These are phyloP conservation scores for Cladophialophora exuberans DNA, from an alignment of 2,329 filamentous ascomycete genomes.

Conservation along the genomic window DNA sequence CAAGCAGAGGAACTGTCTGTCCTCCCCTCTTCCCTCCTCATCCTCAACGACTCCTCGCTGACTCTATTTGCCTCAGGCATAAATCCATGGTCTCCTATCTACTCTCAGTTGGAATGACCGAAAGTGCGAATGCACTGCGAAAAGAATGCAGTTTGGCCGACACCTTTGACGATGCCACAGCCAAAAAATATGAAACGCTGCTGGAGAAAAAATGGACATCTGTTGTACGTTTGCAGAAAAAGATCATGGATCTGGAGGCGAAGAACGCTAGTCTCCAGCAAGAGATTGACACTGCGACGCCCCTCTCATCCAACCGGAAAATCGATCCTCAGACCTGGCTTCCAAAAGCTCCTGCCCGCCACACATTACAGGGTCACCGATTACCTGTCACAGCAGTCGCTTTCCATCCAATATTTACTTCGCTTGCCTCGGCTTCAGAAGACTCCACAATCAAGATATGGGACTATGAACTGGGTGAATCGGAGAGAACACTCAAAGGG, in stretches of 20 bases:
- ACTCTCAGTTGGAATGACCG: slow-evolving; percentile 70
- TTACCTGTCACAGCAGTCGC: slow-evolving; percentile 82
- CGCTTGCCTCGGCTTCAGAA: slow-evolving; percentile 85
- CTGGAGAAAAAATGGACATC: slow-evolving; percentile 99
- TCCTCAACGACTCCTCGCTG: slow-evolving; percentile 25
- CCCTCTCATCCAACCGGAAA: slow-evolving; percentile 72
- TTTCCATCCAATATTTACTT: slow-evolving; percentile 90
- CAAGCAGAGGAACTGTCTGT: slow-evolving; percentile 88
- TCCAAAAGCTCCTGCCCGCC: slow-evolving; percentile 77
- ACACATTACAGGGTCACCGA: slow-evolving; percentile 82
- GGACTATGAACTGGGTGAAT: slow-evolving; percentile 93
- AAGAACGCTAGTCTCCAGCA: slow-evolving; percentile 72
- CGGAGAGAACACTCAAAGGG: slow-evolving; percentile 87
- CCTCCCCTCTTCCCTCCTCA: slow-evolving; percentile 31
- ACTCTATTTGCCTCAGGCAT: slow-evolving; percentile 61
- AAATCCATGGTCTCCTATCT: slow-evolving; percentile 93
- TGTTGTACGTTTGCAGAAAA: slow-evolving; percentile 91
- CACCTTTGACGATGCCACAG: slow-evolving; percentile 75
- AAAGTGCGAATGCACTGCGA: slow-evolving; percentile 71
- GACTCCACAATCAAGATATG: slow-evolving; percentile 95
- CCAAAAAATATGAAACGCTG: slow-evolving; percentile 92
- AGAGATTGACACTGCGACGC: slow-evolving; percentile 83
- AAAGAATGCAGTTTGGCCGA: slow-evolving; percentile 76
- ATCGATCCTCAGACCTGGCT: slow-evolving; percentile 88
- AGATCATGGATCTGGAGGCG: slow-evolving; percentile 94